Conservation (phyloP, 306 rosid genomes). For the Delonix regia region DNA sequence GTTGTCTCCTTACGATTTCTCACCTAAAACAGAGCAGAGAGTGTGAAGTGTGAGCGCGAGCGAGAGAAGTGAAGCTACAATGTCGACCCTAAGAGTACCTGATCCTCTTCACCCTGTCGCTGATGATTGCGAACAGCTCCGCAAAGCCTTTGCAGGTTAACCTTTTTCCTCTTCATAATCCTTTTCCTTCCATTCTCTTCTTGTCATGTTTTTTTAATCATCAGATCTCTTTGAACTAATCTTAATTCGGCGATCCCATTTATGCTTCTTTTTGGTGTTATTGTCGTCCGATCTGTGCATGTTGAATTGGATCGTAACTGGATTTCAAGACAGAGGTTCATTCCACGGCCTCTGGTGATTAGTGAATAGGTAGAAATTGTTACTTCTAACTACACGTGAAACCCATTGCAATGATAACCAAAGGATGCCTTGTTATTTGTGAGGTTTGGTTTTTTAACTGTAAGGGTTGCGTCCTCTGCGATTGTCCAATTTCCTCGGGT, state of each 20-base stretch:
- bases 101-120: conserved; percentile 38
- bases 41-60: background rate
- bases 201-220: background rate
- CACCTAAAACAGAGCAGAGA: background rate
- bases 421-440: background rate
- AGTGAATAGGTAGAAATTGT: background rate
- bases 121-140: conserved; percentile 42
- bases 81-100: conserved; percentile 44
- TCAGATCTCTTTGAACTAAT: background rate
- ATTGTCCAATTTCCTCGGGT: background rate
- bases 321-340: background rate
- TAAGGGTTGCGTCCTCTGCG: background rate
- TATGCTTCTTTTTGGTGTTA: background rate
- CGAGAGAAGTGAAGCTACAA: conserved; percentile 9
- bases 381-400: background rate
- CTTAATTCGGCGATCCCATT: background rate
- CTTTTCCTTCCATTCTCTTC: background rate
- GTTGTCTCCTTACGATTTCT: background rate
- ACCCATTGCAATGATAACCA: background rate
- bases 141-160: background rate
- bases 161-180: background rate
- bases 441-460: background rate
- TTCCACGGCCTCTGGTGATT: background rate
- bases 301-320: background rate
- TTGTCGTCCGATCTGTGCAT: background rate